Conservation (phyloP, 208 protist species). For the Wallacemonas sp. region DNA sequence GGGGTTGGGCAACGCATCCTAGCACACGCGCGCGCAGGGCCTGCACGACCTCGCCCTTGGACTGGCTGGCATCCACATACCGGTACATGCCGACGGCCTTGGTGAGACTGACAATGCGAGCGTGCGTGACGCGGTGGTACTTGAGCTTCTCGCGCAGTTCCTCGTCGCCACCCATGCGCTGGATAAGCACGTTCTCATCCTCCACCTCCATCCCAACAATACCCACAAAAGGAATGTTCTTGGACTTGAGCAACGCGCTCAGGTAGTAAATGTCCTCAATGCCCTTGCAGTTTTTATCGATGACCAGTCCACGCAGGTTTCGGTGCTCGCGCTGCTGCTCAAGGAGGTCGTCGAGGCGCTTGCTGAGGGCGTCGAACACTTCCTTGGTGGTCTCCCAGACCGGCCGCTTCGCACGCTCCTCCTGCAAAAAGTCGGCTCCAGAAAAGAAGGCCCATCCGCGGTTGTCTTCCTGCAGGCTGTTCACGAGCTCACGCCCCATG, state of each 20-base stretch:
- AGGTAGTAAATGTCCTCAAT: conserved; percentile 87
- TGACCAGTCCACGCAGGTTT: conserved; percentile 79
- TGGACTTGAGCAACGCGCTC: conserved; percentile 61
- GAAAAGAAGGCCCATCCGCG: conserved; percentile 87
- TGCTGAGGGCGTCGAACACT: conserved; percentile 77
- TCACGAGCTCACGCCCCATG: conserved; percentile 69
- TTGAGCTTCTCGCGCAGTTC: conserved; percentile 77
- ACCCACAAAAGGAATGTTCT: conserved; percentile 78
- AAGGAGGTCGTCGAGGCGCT: conserved; percentile 71
- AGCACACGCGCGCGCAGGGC: conserved; percentile 72
- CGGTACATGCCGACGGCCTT: conserved; percentile 73
- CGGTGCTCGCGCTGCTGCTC: conserved; percentile 53
- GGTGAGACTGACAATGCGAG: conserved; percentile 68
- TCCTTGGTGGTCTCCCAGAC: conserved; percentile 77
- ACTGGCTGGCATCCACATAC: conserved; percentile 66
- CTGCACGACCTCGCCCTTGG: conserved; percentile 67
- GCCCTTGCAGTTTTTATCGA: conserved; percentile 87
- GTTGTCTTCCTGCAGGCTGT: conserved; percentile 67
- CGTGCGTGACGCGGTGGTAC: conserved; percentile 84
- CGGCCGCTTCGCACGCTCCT: conserved; percentile 42
- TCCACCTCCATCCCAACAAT: conserved; percentile 78
- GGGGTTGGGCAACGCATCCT: conserved; percentile 78
- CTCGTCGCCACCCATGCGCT: conserved; percentile 67
- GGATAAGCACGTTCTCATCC: conserved; percentile 59
- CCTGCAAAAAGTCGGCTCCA: conserved; percentile 67